Evolutionary conservation across 768 basidiomycete genomes (phyloP).

Genomic region (Tulasnella sp.): DNA sequence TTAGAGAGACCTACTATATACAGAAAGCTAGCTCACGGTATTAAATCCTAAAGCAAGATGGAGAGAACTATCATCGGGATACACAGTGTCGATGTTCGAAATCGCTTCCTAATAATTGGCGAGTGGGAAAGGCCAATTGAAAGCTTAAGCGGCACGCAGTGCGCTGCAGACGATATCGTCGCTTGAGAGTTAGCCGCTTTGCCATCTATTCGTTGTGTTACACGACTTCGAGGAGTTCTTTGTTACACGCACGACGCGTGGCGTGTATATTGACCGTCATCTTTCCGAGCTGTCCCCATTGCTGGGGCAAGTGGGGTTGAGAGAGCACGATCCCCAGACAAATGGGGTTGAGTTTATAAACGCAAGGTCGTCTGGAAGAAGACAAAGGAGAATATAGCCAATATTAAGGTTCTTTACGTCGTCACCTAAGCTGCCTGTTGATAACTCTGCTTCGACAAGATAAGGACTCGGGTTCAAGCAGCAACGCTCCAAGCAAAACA

Average conservation of each 20-base stretch:
- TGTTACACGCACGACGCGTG: background rate
- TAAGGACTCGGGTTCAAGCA: background rate
- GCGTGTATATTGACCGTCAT: background rate
- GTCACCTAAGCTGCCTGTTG: background rate
- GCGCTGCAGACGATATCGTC: background rate
- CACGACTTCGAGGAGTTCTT: background rate
- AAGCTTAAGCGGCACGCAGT: background rate
- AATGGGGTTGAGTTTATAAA: background rate
- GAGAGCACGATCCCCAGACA: background rate
- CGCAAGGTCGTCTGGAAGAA: background rate
- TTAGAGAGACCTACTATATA: background rate
- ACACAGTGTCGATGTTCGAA: background rate
- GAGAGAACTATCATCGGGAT: background rate
- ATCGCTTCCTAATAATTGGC: background rate
- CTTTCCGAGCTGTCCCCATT: background rate
- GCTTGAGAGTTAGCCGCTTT: background rate
- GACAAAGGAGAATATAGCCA: background rate
- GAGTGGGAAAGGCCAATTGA: background rate
- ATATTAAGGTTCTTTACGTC: background rate
- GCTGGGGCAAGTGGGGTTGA: background rate
- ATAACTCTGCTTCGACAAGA: conserved; percentile 6
- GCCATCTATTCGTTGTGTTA: background rate
- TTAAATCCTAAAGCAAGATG: background rate
- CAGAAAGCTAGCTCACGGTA: background rate
- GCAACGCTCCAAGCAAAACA: background rate